These are phyloP conservation scores for Kondoa subrosea DNA, from an alignment of 768 basidiomycete species.

Conservation along the genomic window DNA sequence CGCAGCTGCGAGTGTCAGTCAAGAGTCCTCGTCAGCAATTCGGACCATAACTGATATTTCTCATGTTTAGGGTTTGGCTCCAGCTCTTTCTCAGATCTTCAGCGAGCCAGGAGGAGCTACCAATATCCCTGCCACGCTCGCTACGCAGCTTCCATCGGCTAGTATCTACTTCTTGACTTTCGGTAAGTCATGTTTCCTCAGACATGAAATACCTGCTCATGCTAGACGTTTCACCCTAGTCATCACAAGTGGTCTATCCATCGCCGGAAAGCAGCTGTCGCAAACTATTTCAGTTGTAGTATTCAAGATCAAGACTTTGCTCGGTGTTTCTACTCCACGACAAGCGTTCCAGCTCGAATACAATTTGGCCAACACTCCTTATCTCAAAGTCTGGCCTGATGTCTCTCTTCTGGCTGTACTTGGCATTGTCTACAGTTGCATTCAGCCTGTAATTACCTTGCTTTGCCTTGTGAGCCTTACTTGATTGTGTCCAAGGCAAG, in stretches of 20 bases:
- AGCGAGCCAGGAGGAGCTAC: conserved; percentile 48
- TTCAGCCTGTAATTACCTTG: conserved; percentile 21
- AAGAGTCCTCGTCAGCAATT: not conserved
- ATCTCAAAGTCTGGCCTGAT: conserved; percentile 58
- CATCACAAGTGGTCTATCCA: conserved; percentile 37
- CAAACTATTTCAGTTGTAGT: conserved; percentile 51
- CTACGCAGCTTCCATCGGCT: conserved; percentile 58
- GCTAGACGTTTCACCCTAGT: not conserved
- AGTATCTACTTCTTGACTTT: conserved; percentile 87
- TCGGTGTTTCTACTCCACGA: conserved; percentile 77
- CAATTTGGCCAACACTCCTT: conserved; percentile 44
- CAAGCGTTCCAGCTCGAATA: conserved; percentile 72
- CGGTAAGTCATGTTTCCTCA: conserved; percentile 31
- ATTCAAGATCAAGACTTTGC: conserved; percentile 77
- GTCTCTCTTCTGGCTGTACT: conserved; percentile 60
- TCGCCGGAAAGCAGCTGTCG: conserved; percentile 61
- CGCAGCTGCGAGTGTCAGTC: not conserved
- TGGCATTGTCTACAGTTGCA: conserved; percentile 46
- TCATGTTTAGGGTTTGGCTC: conserved; percentile 55
- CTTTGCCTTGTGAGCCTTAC: too few species aligned
- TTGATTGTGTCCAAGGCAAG: too few species aligned
- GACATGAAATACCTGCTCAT: not conserved
- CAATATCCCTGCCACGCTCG: conserved; percentile 45
- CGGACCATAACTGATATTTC: conserved; percentile 35
- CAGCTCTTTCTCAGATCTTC: conserved; percentile 42